Evolutionary conservation across 1,139 yeast genomes (phyloP), one percentile per base, ranked within the genome.

Genomic region (Debaryomyces coudertii): DNA sequence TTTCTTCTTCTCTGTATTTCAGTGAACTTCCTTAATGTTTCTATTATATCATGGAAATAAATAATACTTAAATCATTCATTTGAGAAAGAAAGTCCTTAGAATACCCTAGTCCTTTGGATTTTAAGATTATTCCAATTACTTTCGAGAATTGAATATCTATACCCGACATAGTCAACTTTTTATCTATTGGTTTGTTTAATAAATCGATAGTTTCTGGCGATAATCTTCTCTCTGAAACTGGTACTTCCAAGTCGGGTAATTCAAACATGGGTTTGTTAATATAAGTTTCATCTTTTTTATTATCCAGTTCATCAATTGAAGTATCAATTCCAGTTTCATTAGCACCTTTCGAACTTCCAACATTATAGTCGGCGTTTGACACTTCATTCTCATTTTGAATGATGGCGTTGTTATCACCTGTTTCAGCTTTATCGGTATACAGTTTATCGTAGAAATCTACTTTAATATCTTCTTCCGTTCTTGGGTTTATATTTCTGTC

Each of bases 1-100:
- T 63, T 62, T 22, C 73, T 66, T 45, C 95, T 73, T 54, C 97
- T 71, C 63, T 90, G 96, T n/a, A 82, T 65, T 48, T 80, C 83
- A 2, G 86, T 75, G 29, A 82, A 63, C 48, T 77, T 76, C 46
- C 79, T 80, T 36, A 89, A 61, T 38, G 76, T 69, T 5, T 63
- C 56, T 5, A 77, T 62, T 43, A 86, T 52, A 24, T 71, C 70
- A 51, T 76, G 68, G 56, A 88, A 66, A 57, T 81, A 83, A 16
- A 67, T 66, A 37, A 75, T 71, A 2, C 85, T 75, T 52, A 82
- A 62, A 16, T 73, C 69, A 2, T 79, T 63, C 38, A 83, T 47
- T 45, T 76, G 75, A 33, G 70, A 69, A 36, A 83, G 56, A 25
- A 83, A 82, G 30, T 73, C 73, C 9, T 62, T 60, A 0, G 82